These are phyloP conservation scores for Globisporangium echinulatum DNA, from an alignment of 352 stramenopile species.

Conservation along the genomic window DNA sequence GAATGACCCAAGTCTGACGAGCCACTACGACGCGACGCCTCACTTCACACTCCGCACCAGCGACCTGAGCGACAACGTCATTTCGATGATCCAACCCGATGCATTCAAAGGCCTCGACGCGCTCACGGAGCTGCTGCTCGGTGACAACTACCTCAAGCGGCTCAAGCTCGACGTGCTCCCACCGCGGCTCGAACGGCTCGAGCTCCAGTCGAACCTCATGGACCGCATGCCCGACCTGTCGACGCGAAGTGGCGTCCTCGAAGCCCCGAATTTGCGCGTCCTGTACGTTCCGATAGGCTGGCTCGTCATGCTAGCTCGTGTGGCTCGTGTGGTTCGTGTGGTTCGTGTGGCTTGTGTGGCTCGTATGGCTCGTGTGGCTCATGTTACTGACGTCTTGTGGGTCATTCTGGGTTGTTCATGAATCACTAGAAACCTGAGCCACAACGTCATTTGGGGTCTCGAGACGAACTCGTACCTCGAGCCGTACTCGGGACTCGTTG, in stretches of 20 bases:
- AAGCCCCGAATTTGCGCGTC: conserved; percentile 26
- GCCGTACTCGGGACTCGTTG: conserved; percentile 31
- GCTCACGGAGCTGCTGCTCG: conserved; percentile 34
- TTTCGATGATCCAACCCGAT: conserved; percentile 46
- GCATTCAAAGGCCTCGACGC: conserved; percentile 41
- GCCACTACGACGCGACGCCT: background rate
- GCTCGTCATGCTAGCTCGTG: too few species aligned
- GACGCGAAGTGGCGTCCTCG: conserved; percentile 5
- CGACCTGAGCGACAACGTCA: conserved; percentile 66
- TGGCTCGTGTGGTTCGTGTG: too few species aligned
- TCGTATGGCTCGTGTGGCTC: too few species aligned
- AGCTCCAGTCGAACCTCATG: conserved; percentile 46
- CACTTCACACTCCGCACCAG: conserved; percentile 9
- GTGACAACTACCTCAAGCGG: conserved; percentile 40
- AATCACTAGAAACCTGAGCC: conserved; percentile 44
- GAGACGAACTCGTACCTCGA: conserved; percentile 39
- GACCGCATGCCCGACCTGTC: conserved; percentile 52
- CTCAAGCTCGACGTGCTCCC: conserved; percentile 36
- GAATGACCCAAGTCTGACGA: too few species aligned
- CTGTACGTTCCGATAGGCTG: conserved; percentile 26
- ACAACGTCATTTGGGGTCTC: conserved; percentile 56
- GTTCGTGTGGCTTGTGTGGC: too few species aligned
- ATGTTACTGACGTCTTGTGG: background rate
- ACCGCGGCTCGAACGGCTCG: conserved; percentile 29
- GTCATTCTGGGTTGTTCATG: background rate